Evolutionary conservation across 139 green algal species (phyloP).

Genomic region (Chlorella sp.): DNA sequence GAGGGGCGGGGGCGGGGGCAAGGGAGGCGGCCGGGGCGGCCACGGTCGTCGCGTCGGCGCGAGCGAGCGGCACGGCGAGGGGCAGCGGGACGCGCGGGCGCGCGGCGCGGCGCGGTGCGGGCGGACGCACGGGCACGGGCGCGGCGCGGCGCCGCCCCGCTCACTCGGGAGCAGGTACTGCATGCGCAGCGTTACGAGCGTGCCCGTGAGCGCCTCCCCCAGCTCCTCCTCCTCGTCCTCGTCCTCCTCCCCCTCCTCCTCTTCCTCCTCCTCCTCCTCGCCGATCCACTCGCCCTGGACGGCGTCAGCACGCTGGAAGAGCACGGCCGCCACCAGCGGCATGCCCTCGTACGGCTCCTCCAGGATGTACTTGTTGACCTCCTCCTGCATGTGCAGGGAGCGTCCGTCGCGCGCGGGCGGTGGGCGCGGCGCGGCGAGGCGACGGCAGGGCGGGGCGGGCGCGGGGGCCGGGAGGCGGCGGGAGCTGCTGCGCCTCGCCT

Average conservation of each 20-base stretch:
- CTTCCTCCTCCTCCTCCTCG: constrained; percentile 17
- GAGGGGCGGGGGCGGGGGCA: background rate
- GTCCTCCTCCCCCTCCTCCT: too few species aligned
- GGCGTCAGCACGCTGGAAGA: too few species aligned
- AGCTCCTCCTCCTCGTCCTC: constrained; percentile 32
- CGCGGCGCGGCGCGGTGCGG: too few species aligned
- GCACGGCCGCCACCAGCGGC: constrained; percentile 34
- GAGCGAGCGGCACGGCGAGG: background rate
- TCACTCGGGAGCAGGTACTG: constrained; percentile 38
- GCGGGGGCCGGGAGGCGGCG: too few species aligned
- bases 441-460: too few species aligned
- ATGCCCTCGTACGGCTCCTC: constrained; percentile 40
- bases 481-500: too few species aligned
- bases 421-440: too few species aligned
- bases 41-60: background rate
- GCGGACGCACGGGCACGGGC: too few species aligned
- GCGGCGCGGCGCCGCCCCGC: background rate
- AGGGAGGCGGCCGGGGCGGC: background rate
- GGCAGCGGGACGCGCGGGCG: background rate
- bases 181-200: constrained; percentile 34
- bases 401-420: too few species aligned
- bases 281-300: too few species aligned
- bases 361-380: constrained; percentile 41
- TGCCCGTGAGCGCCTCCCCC: constrained; percentile 12
- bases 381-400: too few species aligned